These are phyloP conservation scores for Talaromyces stipitatus DNA, from an alignment of 495 filamentous ascomycete species.

Conservation along the genomic window DNA sequence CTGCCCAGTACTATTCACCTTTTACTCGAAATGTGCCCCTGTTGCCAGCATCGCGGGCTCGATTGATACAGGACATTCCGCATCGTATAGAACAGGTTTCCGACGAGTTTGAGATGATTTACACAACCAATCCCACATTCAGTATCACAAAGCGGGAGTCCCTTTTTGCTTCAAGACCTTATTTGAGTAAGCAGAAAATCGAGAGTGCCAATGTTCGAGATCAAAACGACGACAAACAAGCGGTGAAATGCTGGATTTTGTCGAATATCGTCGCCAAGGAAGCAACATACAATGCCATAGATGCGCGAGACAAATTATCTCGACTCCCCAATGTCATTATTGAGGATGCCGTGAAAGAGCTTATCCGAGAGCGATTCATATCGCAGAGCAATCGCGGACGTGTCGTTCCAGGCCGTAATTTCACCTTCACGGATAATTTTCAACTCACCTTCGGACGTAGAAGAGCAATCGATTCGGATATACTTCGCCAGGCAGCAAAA, in stretches of 20 bases:
- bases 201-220: slow-evolving; percentile 9
- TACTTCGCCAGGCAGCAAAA: slow-evolving; percentile 42
- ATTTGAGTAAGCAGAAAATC: slow-evolving; percentile 15
- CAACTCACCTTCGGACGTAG: slow-evolving; percentile 36
- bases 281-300: slow-evolving; percentile 32
- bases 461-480: slow-evolving; percentile 35
- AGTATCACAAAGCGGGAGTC: slow-evolving; percentile 26
- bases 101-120: slow-evolving; percentile 30
- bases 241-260: slow-evolving; percentile 55
- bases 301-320: slow-evolving; percentile 37
- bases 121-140: slow-evolving; percentile 23
- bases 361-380: slow-evolving; percentile 54
- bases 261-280: slow-evolving; percentile 48
- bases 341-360: slow-evolving; percentile 45
- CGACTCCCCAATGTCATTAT: slow-evolving; percentile 39
- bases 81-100: slow-evolving; percentile 34
- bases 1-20: slow-evolving; percentile 38
- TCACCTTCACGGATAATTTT: slow-evolving; percentile 52
- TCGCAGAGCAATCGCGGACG: slow-evolving; percentile 46
- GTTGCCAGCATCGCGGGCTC: slow-evolving; percentile 42
- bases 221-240: slow-evolving; percentile 15
- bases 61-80: slow-evolving; percentile 42
- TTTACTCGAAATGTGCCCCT: slow-evolving; percentile 31
- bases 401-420: slow-evolving; percentile 45
- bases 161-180: slow-evolving; percentile 32